These are phyloP conservation scores for Mucor plumbeus DNA, from an alignment of 371 early-diverging fungal genomes.

Conservation along the genomic window DNA sequence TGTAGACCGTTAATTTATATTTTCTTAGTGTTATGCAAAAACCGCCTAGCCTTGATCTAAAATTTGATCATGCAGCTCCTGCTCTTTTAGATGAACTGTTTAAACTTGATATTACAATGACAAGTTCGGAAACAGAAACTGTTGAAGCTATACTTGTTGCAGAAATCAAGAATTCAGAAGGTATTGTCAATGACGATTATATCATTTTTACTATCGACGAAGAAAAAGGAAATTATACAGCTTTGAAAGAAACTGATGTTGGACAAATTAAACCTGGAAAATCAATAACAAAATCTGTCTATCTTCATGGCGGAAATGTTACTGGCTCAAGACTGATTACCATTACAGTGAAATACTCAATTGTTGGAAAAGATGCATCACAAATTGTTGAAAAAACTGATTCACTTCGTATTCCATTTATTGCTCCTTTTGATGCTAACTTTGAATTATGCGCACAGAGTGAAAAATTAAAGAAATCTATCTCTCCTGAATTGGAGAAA, in stretches of 20 bases:
- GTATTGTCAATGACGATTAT: constrained; percentile 34
- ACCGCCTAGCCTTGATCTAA: constrained; percentile 69
- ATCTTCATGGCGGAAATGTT: constrained; percentile 33
- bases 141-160: constrained; percentile 53
- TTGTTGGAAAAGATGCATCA: constrained; percentile 18
- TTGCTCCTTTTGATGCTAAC: constrained; percentile 51
- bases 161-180: constrained; percentile 57
- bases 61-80: constrained; percentile 59
- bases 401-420: constrained; percentile 51
- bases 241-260: constrained; percentile 8
- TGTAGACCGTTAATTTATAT: not conserved
- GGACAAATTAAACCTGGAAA: constrained; percentile 37
- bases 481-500: constrained; percentile 38
- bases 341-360: constrained; percentile 31
- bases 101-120: constrained; percentile 61
- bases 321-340: constrained; percentile 41
- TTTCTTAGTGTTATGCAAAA: constrained; percentile 60
- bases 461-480: constrained; percentile 27
- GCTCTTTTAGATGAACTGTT: constrained; percentile 75
- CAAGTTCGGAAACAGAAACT: constrained; percentile 63
- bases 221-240: constrained; percentile 13
- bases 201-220: constrained; percentile 27
- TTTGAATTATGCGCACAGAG: constrained; percentile 47
- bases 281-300: constrained; percentile 26
- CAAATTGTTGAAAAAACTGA: constrained; percentile 54